A percentile compares a stretch with the other conserved stretches of the same genome.
phyloP scores from a whole-genome alignment of 2,329 filamentous ascomycete species.

The Microdochium nivale region DNA sequence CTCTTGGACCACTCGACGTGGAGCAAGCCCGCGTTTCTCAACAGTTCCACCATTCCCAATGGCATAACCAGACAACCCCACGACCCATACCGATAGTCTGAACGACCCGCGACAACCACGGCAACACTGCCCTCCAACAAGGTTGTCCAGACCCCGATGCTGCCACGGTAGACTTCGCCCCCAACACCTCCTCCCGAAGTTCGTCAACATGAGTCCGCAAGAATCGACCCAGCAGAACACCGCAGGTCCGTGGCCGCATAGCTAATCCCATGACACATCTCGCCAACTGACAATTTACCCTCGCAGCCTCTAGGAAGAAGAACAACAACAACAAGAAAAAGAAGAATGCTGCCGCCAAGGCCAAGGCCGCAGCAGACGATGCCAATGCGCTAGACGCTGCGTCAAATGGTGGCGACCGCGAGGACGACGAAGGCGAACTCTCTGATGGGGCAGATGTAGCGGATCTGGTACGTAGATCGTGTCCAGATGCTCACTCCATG shows the following conservation, averaged over 20 bases:
- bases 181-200: slow-evolving; percentile 7
- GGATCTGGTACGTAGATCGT: slow-evolving; percentile 15
- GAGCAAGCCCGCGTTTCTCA: neutral
- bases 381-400: slow-evolving; percentile 10
- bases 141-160: slow-evolving; percentile 5
- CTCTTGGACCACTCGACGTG: too few relatives aligned
- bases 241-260: slow-evolving; percentile 14
- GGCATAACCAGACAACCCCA: neutral
- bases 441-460: slow-evolving; percentile 36
- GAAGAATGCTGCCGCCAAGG: slow-evolving; percentile 40
- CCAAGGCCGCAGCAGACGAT: slow-evolving; percentile 27
- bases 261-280: neutral
- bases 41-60: neutral
- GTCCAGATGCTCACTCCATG: neutral
- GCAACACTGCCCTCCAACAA: neutral
- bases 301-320: slow-evolving; percentile 28
- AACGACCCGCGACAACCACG: neutral
- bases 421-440: slow-evolving; percentile 26
- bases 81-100: neutral
- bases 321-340: slow-evolving; percentile 54
- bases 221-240: slow-evolving; percentile 18
- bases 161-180: slow-evolving; percentile 1
- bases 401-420: slow-evolving; percentile 15
- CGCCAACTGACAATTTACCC: slow-evolving; percentile 11
- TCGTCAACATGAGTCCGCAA: slow-evolving; percentile 20